Evolutionary conservation across 768 basidiomycete species (phyloP).

Genomic region (Collybia sordida): DNA sequence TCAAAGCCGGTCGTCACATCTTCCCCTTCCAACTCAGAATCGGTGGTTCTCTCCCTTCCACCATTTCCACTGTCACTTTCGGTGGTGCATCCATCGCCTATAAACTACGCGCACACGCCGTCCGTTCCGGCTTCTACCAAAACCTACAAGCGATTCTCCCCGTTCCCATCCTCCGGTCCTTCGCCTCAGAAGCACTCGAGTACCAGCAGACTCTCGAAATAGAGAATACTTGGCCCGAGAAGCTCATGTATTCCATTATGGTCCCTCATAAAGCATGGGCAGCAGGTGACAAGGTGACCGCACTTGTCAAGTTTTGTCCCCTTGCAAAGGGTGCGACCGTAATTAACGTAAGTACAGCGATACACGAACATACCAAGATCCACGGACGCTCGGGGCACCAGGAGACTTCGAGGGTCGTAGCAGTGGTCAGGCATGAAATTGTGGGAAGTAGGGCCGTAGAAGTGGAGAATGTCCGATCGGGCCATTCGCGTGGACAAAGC

Average conservation of each 20-base stretch:
- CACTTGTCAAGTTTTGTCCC: constrained; percentile 85
- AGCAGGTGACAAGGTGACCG: constrained; percentile 80
- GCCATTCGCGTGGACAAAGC: constrained; percentile 12
- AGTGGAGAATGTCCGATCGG: constrained; percentile 21
- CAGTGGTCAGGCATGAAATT: constrained; percentile 68
- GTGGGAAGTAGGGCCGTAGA: constrained; percentile 54
- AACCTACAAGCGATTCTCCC: constrained; percentile 64
- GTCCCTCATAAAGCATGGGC: constrained; percentile 96
- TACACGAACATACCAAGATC: constrained; percentile 76
- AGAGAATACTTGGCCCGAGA: constrained; percentile 97
- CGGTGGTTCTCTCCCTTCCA: constrained; percentile 83
- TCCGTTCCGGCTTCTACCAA: constrained; percentile 65
- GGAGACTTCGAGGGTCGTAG: constrained; percentile 61
- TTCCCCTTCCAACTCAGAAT: constrained; percentile 92
- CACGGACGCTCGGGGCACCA: constrained; percentile 52
- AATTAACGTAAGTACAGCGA: constrained; percentile 58
- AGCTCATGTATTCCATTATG: constrained; percentile 94
- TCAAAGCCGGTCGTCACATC: constrained; percentile 92
- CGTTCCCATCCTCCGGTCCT: constrained; percentile 70
- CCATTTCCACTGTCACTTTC: constrained; percentile 52
- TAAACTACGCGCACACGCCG: constrained; percentile 85
- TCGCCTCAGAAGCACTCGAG: constrained; percentile 82
- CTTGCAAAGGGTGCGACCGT: constrained; percentile 82
- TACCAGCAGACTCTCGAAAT: constrained; percentile 95
- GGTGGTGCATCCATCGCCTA: constrained; percentile 76